Evolutionary conservation across 148 eudicot species (phyloP), one percentile per base, ranked within the genome.

Genomic region (Persicaria maculosa): DNA sequence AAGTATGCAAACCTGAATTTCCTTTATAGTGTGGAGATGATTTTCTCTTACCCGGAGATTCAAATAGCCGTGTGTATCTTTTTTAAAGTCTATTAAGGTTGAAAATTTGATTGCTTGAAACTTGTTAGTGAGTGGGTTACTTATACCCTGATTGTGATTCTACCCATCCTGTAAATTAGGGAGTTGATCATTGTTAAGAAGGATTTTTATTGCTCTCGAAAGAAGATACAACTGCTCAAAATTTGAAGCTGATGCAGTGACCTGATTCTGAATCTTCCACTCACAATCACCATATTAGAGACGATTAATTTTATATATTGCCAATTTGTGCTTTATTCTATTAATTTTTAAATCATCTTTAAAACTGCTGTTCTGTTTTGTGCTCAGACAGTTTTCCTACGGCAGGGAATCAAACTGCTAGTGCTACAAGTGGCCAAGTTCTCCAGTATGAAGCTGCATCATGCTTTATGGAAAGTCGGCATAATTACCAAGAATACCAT

Each of bases 391-490:
- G 77, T 72, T 64, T 81, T 73, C 81, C 88, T 36, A 25, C 67
- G 45, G 17, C 64, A 19, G 53, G 68, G 31, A 68, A 62, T 58
- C 50, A 57, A 44, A 25, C 59, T 71, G 75, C 78, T 40, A 81
- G 80, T 54, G 57, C 72, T 53, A 81, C 83, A 73, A 80, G 58
- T 57, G 86, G 87, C 57, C 86, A 86, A 82, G 76, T 80, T 44
- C 77, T 80, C 52, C 93, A 87, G 25, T 87, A 79, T 77, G 91
- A 86, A 78, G 71, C 88, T 44, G 82, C 86, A 71, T 87, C 92
- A 47, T 53, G 83, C 74, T 52, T 84, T 71, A 71, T 84, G 79
- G 96, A 86, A 16, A 81, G 71, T 64, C 85, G 80, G 61, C 59
- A 78, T 70, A 88, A 71, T 62, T 80, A 75, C 79, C 80, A 85